Conservation (phyloP, 495 filamentous ascomycete species). For the Aspergillus funiculosus region DNA sequence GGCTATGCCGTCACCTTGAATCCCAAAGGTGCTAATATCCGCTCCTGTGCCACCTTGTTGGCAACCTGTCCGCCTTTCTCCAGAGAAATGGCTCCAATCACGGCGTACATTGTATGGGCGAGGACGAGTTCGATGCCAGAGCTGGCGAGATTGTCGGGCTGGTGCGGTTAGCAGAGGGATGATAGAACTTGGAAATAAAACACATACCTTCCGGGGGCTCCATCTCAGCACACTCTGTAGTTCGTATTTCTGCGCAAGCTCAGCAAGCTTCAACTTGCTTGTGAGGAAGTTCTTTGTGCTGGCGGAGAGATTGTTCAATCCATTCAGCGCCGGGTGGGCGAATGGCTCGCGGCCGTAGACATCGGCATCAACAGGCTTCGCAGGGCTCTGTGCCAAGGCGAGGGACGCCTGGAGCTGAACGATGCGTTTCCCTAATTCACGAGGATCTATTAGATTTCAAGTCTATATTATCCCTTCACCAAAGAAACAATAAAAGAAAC, state of each 20-base stretch:
- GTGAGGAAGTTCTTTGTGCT: conserved; percentile 52
- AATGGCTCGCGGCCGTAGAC: conserved; percentile 58
- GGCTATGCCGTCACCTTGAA: conserved; percentile 31
- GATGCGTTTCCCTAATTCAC: conserved; percentile 65
- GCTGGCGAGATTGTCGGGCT: conserved; percentile 63
- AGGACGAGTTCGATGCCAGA: conserved; percentile 72
- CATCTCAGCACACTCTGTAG: conserved; percentile 72
- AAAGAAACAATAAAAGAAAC: neutral
- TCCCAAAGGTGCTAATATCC: conserved; percentile 58
- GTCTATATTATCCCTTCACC: too few relatives aligned
- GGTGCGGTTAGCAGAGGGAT: conserved; percentile 4
- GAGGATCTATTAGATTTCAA: too few relatives aligned
- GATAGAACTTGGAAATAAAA: neutral
- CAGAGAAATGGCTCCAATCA: conserved; percentile 80
- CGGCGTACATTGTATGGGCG: conserved; percentile 70
- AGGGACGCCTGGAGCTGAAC: conserved; percentile 72
- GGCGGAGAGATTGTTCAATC: conserved; percentile 59
- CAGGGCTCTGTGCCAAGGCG: conserved; percentile 53
- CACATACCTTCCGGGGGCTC: conserved; percentile 72
- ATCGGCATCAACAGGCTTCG: conserved; percentile 19
- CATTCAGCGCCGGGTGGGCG: conserved; percentile 64
- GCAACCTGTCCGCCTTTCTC: conserved; percentile 79
- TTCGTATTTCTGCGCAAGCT: conserved; percentile 63
- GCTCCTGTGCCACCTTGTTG: conserved; percentile 65
- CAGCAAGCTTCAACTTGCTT: conserved; percentile 53